These are phyloP conservation scores for Acacia crassicarpa DNA, from an alignment of 306 rosid genomes.

Conservation along the genomic window DNA sequence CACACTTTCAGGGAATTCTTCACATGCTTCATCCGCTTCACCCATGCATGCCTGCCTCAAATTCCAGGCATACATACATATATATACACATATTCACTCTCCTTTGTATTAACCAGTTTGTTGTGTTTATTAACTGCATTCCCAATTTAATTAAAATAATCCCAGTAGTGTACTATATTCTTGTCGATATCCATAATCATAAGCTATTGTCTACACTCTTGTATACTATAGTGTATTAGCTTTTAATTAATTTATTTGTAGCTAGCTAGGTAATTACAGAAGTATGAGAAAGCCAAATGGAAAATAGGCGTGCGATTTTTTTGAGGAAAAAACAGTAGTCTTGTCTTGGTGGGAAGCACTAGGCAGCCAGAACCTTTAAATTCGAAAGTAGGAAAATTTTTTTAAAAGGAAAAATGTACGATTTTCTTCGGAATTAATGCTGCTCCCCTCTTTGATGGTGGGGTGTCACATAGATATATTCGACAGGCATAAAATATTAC, in stretches of 20 bases:
- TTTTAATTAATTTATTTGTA: background rate
- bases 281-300: background rate
- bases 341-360: constrained; percentile 22
- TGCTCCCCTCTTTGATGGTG: constrained; percentile 12
- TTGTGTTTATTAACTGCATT: background rate
- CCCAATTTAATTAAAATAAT: background rate
- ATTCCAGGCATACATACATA: background rate
- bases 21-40: constrained; percentile 37
- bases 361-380: constrained; percentile 2
- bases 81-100: background rate
- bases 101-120: background rate
- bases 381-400: background rate
- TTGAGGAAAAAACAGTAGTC: background rate
- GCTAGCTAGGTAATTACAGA: background rate
- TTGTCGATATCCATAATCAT: no score
- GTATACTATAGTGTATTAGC: background rate
- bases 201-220: background rate
- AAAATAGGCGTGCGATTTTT: background rate
- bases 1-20: constrained; percentile 46
- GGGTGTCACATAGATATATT: constrained; percentile 20
- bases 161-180: background rate
- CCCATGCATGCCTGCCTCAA: background rate
- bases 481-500: constrained; percentile 16
- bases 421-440: constrained; percentile 29
- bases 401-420: background rate